phyloP scores from a whole-genome alignment of 352 stramenopile genomes.

The Aphanomyces stellatus region DNA sequence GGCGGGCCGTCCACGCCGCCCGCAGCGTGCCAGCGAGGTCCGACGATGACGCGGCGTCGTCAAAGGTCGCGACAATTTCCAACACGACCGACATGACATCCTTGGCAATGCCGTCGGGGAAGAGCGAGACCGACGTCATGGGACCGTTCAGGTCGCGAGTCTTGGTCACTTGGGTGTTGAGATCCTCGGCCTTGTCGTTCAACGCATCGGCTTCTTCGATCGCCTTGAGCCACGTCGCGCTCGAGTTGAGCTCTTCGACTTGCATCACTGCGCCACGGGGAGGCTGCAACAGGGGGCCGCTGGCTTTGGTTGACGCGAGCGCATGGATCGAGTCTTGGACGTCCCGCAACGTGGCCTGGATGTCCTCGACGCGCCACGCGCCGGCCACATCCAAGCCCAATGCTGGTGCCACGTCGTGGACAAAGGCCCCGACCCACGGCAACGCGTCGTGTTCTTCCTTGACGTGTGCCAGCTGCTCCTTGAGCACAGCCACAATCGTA shows the following conservation, averaged over 20 bases:
- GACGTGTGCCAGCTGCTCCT: neutral
- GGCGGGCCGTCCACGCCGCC: neutral
- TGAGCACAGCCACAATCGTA: constrained; percentile 12
- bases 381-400: neutral
- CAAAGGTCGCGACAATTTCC: constrained; percentile 2
- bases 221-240: constrained; percentile 10
- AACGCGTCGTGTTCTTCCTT: neutral
- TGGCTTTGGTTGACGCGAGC: neutral
- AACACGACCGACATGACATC: constrained; percentile 7
- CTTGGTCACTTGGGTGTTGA: neutral
- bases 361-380: neutral
- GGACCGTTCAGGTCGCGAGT: neutral
- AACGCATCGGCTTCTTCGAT: constrained; percentile 17
- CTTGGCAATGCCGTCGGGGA: neutral
- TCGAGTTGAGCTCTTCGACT: neutral
- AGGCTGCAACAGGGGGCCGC: neutral
- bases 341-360: neutral
- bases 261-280: neutral
- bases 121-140: neutral
- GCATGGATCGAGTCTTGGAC: neutral
- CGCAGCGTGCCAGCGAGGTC: neutral
- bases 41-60: neutral
- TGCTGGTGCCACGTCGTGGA: neutral
- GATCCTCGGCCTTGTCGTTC: constrained; percentile 13
- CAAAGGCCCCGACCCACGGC: neutral